Evolutionary conservation across 2,329 filamentous ascomycete genomes (phyloP).

Genomic region (Arthroderma sp.): DNA sequence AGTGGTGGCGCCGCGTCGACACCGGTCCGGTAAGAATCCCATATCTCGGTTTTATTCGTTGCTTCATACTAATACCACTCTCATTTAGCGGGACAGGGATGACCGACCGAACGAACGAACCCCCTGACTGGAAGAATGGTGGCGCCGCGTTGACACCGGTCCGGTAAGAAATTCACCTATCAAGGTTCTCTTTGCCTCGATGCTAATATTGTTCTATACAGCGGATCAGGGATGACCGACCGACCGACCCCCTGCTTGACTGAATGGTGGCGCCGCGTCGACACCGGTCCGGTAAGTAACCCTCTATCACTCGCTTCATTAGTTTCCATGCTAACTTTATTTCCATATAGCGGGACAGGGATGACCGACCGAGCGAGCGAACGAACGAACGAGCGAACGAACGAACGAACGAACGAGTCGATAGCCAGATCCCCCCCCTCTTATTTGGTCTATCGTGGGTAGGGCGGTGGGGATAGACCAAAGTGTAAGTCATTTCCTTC

Average conservation of each 20-base stretch:
- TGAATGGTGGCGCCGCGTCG: neutral
- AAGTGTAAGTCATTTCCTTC: neutral
- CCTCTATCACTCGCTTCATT: neutral
- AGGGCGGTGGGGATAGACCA: neutral
- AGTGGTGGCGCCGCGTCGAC: neutral
- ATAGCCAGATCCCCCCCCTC: too few relatives aligned
- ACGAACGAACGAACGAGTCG: neutral
- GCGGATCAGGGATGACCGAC: neutral
- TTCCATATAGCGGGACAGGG: neutral
- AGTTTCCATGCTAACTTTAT: too few relatives aligned
- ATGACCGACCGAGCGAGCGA: neutral
- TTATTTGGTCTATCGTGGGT: neutral
- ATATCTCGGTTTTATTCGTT: neutral
- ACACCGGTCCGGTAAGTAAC: neutral
- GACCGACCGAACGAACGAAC: neutral
- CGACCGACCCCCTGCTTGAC: neutral
- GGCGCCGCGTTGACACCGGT: neutral
- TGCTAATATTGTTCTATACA: neutral
- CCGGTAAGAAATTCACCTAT: neutral
- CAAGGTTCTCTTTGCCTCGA: neutral
- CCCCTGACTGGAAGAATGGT: neutral
- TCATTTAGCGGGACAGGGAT: neutral
- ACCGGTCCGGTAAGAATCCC: neutral
- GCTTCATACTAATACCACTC: too few relatives aligned
- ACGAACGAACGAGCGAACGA: neutral